These are phyloP conservation scores for Fusarium anthophilum DNA, from an alignment of 2,329 filamentous ascomycete species.

Conservation along the genomic window DNA sequence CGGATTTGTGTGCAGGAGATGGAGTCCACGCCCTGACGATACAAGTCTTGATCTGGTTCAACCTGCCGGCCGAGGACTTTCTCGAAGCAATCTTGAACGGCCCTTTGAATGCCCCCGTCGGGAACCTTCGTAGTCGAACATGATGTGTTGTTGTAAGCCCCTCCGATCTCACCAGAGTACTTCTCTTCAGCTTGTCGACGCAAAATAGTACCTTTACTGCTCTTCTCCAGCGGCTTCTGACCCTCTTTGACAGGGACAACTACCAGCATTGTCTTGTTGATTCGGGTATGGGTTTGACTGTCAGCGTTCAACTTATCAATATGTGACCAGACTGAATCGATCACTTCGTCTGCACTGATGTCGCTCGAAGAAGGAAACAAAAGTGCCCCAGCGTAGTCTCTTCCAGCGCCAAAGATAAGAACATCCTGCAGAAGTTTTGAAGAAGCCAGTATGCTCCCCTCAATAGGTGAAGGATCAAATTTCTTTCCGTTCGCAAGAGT, in stretches of 20 bases:
- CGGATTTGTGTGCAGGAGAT: conserved; percentile 64
- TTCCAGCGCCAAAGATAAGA: conserved; percentile 69
- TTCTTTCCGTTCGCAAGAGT: conserved; percentile 74
- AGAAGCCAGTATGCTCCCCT: conserved; percentile 61
- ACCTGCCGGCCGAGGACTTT: conserved; percentile 43
- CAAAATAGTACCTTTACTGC: conserved; percentile 70
- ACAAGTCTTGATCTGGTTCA: conserved; percentile 60
- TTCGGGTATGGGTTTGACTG: conserved; percentile 60
- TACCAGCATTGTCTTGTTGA: conserved; percentile 61
- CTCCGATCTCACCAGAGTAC: conserved; percentile 57
- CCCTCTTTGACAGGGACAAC: conserved; percentile 47
- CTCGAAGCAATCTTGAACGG: conserved; percentile 47
- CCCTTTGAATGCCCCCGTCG: no score
- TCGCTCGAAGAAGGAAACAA: conserved; percentile 55
- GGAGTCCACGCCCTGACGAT: conserved; percentile 68
- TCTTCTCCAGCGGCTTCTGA: conserved; percentile 59
- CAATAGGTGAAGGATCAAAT: conserved; percentile 71
- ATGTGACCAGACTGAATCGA: conserved; percentile 53
- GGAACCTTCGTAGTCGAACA: conserved; percentile 17
- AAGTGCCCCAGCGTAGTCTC: conserved; percentile 64
- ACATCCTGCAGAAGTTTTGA: conserved; percentile 59
- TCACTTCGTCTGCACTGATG: conserved; percentile 48
- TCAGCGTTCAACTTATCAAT: conserved; percentile 59
- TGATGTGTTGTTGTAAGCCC: conserved; percentile 51
- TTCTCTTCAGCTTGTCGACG: conserved; percentile 60